Evolutionary conservation across 345 rosid genomes (phyloP).

Genomic region (Carallia pectinifolia): DNA sequence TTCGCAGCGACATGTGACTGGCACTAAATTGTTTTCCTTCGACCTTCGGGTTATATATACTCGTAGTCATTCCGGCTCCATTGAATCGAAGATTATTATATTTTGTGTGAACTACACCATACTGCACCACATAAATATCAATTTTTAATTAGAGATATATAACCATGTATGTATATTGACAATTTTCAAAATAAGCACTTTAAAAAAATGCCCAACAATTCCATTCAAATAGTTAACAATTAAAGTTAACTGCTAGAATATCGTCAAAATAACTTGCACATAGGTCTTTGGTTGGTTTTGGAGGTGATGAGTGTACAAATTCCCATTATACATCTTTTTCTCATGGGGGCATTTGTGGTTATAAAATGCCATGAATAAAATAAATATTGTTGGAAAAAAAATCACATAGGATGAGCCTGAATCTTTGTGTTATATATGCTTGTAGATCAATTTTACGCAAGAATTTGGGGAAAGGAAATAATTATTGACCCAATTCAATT

Average conservation of each 20-base stretch:
- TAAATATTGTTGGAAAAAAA: slow-evolving; percentile 6
- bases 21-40: neutral
- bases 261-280: too few species aligned
- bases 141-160: too few species aligned
- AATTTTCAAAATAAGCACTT: neutral
- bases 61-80: slow-evolving; percentile 7
- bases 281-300: too few species aligned
- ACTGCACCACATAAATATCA: neutral
- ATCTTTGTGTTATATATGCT: neutral
- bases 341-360: too few species aligned
- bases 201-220: too few species aligned
- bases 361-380: neutral
- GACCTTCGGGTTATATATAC: slow-evolving; percentile 4
- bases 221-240: too few species aligned
- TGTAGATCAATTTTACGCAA: too few species aligned
- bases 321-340: too few species aligned
- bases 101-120: slow-evolving; percentile 6
- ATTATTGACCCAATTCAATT: too few species aligned
- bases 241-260: too few species aligned
- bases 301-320: neutral
- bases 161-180: too few species aligned
- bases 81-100: neutral
- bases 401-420: too few species aligned
- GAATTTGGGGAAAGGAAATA: neutral
- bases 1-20: slow-evolving; percentile 5